Base-by-base conservation (phyloP, 495 filamentous ascomycete species). In the Acidomyces sp. region DNA sequence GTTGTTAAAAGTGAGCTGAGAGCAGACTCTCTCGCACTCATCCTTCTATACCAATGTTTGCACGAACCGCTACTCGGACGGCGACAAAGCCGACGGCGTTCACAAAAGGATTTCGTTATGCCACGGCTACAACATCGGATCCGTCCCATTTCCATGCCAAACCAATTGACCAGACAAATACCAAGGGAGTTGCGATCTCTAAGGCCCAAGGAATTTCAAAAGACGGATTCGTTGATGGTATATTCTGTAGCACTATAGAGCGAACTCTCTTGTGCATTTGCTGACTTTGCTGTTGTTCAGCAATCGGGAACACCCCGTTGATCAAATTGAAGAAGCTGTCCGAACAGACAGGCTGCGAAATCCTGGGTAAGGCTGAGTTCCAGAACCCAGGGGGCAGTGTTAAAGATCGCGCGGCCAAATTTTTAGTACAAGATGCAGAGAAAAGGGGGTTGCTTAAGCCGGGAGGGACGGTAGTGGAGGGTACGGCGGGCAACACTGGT, bases 291-390 rank as follows among this genome's bases (percentile, higher is more conserved):
- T 39, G n/a, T 31, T 18, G 13, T n/a, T 43, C 52, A 93, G 86
- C 86, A 39, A 95, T 97, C 66, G 90, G 92, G 46, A 96, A 95
- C 62, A 97, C 90, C 0, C 92, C 90, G 0, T 69, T 97, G 22
- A 93, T 97, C 61, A 77, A 80, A 3, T 70, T 97, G 28, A 88
- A 93, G 61, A 70, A 64, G 12, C 74, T 97, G 41, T 95, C 90
- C 15, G 77, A 83, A 45, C 72, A 93, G 52, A 96, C 90, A 13
- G 88, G 88, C 34, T 96, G 92, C 69, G 80, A 93, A 48, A 68
- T 97, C 34, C 77, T 94, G 24, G 90, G 92, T 47, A 97, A 97
- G 60, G 90, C 90, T 43, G 90, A 97, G 54, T 97, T 97, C 65
- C 90, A 92, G 68, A 96, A 97, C 68, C 90, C 90, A 9, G 90